A percentile compares a stretch with the other conserved stretches of the same genome.
These are phyloP conservation scores for Rosa chinensis DNA, from an alignment of 306 rosid genomes.

Conservation along the genomic window DNA sequence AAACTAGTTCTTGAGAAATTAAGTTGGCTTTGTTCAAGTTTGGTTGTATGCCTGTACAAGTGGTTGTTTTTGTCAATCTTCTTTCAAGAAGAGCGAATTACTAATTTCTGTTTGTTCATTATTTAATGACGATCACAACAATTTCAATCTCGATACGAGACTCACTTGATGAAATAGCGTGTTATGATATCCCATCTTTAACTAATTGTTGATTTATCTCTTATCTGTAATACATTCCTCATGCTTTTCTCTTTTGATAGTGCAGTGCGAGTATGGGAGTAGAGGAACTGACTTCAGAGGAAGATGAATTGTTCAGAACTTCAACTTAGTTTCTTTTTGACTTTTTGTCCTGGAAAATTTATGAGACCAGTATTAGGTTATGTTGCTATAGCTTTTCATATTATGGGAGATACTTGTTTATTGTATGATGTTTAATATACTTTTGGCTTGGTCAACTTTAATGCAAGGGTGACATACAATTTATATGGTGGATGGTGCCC, in stretches of 20 bases:
- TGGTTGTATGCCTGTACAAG: neutral
- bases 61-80: neutral
- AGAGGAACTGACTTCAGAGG: constrained; percentile 6
- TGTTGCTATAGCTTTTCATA: neutral
- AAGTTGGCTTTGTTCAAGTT: neutral
- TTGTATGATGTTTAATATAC: neutral
- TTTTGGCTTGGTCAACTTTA: neutral
- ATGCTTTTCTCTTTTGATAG: neutral
- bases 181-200: neutral
- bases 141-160: neutral
- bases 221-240: neutral
- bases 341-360: neutral
- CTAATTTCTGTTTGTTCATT: neutral
- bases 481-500: neutral
- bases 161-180: neutral
- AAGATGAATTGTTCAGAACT: neutral
- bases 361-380: constrained; percentile 12
- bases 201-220: neutral
- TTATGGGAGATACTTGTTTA: neutral
- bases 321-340: neutral
- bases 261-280: neutral
- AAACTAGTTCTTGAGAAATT: neutral
- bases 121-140: neutral
- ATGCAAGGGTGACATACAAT: neutral
- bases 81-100: neutral